A percentile compares a stretch with the other conserved stretches of the same genome.
phyloP scores from a whole-genome alignment of 208 protist genomes.

The Acanthamoeba triangularis region DNA sequence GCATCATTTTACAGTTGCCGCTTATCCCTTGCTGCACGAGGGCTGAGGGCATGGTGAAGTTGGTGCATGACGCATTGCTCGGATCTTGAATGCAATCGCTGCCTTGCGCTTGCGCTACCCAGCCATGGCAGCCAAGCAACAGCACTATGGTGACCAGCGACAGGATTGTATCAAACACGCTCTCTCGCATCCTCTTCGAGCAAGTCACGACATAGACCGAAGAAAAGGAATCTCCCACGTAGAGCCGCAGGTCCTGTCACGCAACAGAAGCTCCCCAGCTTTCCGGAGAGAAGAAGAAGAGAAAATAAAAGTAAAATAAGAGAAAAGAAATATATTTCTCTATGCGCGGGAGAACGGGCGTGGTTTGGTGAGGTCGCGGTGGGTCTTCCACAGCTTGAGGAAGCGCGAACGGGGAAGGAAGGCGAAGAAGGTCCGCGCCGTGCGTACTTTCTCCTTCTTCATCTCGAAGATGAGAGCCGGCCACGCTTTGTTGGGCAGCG shows the following conservation, averaged over 20 bases:
- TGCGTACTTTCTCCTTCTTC: background rate
- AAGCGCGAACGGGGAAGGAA: background rate
- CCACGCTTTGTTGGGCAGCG: conserved; percentile 8
- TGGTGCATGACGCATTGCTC: background rate
- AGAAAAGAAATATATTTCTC: too few species aligned
- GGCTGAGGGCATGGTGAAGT: conserved; percentile 21
- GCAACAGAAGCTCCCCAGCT: too few species aligned
- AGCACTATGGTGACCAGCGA: too few species aligned
- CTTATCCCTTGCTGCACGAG: background rate
- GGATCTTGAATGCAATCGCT: background rate
- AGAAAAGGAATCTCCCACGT: too few species aligned
- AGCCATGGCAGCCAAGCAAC: too few species aligned
- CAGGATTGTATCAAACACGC: too few species aligned
- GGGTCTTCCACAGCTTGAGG: conserved; percentile 24
- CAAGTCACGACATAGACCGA: too few species aligned
- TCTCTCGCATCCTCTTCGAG: too few species aligned
- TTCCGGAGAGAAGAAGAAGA: too few species aligned
- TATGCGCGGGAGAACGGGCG: too few species aligned
- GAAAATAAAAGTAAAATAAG: too few species aligned
- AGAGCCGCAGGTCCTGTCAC: too few species aligned
- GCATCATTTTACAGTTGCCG: background rate
- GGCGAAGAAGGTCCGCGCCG: background rate
- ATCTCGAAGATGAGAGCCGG: conserved; percentile 52
- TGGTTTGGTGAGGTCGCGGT: background rate
- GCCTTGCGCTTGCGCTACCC: background rate